Conservation (phyloP, 441 rosid genomes). For the Daphne laureola region DNA sequence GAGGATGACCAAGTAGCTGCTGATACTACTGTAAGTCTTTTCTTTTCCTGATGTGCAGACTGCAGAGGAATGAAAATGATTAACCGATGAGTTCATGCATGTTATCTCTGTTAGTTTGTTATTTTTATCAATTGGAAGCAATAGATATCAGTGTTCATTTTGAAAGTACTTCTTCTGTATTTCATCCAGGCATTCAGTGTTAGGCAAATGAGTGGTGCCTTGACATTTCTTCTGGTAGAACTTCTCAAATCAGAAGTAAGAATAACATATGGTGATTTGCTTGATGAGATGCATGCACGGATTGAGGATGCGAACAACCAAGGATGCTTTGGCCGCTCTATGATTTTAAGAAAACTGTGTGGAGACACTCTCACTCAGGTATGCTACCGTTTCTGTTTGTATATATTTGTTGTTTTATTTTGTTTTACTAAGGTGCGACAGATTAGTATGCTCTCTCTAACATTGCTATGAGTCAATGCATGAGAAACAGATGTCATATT, state of each 20-base stretch:
- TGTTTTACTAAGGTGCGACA: too few species aligned
- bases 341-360: conserved; percentile 13
- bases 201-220: conserved; percentile 33
- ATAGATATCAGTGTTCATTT: neutral
- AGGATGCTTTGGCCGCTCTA: conserved; percentile 12
- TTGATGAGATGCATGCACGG: conserved; percentile 20
- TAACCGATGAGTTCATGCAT: too few species aligned
- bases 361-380: conserved; percentile 29
- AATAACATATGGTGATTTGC: conserved; percentile 25
- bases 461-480: too few species aligned
- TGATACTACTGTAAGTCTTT: conserved; percentile 30
- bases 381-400: neutral
- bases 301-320: conserved; percentile 18
- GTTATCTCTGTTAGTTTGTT: too few species aligned
- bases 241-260: conserved; percentile 5
- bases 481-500: too few species aligned
- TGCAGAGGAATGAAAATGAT: too few species aligned
- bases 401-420: neutral
- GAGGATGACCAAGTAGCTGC: conserved; percentile 31
- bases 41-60: too few species aligned
- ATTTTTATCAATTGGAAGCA: neutral
- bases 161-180: neutral
- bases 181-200: conserved; percentile 27
- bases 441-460: neutral
- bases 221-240: conserved; percentile 30